Evolutionary conservation across 306 rosid species (phyloP), one percentile per base, ranked within the genome.

Genomic region (Cyclanthera cordifolia): DNA sequence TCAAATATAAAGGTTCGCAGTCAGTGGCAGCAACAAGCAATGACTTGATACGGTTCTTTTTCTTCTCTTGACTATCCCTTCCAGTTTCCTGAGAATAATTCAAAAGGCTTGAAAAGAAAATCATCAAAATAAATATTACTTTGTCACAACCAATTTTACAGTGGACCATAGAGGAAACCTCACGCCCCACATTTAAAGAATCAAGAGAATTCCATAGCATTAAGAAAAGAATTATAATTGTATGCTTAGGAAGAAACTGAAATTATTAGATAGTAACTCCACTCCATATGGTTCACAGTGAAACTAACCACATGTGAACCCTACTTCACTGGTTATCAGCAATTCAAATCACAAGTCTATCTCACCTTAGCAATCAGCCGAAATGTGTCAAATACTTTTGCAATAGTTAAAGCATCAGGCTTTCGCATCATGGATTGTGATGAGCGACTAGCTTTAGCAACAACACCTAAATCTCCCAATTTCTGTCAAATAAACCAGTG

Each of bases 11-110:
- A 67, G 96, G 96, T 82, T 93, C 99, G 60, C 91, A 85, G 72
- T 87, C 96, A 56, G 96, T 84, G 74, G 99, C 94, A 68, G 96
- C 94, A 65, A 90, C 94, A 80, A 93, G 87, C 73, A 93, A 91
- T 72, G 87, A 80, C 87, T 87, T 86, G 67, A 93, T 86, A 74
- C 77, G 94, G 79, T 85, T 86, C 77, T 86, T 93, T 85, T 93
- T 86, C 85, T 86, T 93, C 80, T 93, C 94, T 75, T 83, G 96
- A 78, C 99, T 90, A 61, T 87, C 95, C 82, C 85, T 90, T 67
- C 99, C 96, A 80, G 96, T 84, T 86, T 90, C 99, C 99, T 90
- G 75, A 4, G 47, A 59, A 75, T 11, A 68, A 16, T 83, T 77
- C 64, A 68, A 65, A 43, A 60, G 37, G 47, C 51, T 52, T 28